phyloP scores from a whole-genome alignment of 1,139 yeast genomes.

The Taphrina communis region DNA sequence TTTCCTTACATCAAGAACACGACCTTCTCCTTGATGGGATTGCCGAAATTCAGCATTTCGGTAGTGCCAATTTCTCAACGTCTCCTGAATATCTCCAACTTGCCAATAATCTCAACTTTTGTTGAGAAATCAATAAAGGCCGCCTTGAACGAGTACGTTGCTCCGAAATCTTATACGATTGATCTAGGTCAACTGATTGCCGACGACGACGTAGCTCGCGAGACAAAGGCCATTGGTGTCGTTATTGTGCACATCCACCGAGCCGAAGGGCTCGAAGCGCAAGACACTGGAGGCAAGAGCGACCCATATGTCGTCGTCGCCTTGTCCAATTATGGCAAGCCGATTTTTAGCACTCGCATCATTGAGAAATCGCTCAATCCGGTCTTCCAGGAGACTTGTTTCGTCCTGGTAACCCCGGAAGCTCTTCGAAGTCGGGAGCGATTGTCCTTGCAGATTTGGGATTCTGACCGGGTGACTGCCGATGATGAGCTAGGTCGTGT shows the following conservation, averaged over 20 bases:
- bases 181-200: conserved; percentile 33
- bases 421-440: conserved; percentile 32
- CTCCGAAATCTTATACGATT: conserved; percentile 36
- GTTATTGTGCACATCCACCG: conserved; percentile 26
- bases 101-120: conserved; percentile 40
- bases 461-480: conserved; percentile 33
- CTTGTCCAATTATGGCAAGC: conserved; percentile 33
- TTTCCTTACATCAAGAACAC: conserved; percentile 40
- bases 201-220: conserved; percentile 38
- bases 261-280: conserved; percentile 25
- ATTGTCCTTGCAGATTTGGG: conserved; percentile 39
- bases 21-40: conserved; percentile 40
- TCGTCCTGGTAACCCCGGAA: conserved; percentile 36
- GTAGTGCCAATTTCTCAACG: conserved; percentile 37
- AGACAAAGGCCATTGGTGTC: conserved; percentile 37
- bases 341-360: conserved; percentile 38
- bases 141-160: conserved; percentile 40
- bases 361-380: conserved; percentile 34
- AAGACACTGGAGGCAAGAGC: conserved; percentile 28
- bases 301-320: conserved; percentile 41
- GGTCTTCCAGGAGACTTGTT: conserved; percentile 26
- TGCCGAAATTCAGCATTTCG: conserved; percentile 36
- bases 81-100: conserved; percentile 28
- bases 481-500: conserved; percentile 40
- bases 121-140: conserved; percentile 38